Conservation (phyloP, 441 rosid species). For the Adansonia grandidieri region DNA sequence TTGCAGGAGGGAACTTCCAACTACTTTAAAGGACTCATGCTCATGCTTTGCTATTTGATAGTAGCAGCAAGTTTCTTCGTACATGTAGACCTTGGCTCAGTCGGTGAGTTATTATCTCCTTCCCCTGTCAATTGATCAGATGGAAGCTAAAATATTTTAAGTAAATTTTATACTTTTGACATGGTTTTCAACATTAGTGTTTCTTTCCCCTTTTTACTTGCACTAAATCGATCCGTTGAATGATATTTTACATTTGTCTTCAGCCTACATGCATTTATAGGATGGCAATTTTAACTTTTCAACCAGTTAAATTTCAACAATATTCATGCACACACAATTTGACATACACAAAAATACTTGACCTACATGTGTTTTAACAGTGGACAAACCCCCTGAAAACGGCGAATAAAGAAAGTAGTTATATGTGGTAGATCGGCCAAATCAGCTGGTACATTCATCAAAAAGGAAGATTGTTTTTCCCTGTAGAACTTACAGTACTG, state of each 20-base stretch:
- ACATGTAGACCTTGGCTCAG: slow-evolving; percentile 63
- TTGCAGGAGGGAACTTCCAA: slow-evolving; percentile 92
- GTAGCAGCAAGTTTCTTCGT: slow-evolving; percentile 97
- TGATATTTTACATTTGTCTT: not conserved
- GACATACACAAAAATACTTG: not conserved
- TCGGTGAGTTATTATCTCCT: slow-evolving; percentile 33
- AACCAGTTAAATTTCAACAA: not conserved
- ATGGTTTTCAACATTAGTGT: not conserved
- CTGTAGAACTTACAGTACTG: not conserved
- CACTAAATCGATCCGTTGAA: not conserved
- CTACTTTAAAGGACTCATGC: slow-evolving; percentile 93
- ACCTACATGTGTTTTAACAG: slow-evolving; percentile 26
- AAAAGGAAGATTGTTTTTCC: slow-evolving; percentile 6
- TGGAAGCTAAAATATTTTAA: not conserved
- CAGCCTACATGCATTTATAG: not conserved
- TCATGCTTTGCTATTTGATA: slow-evolving; percentile 86
- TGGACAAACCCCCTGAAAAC: slow-evolving; percentile 22
- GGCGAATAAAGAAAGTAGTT: slow-evolving; percentile 16
- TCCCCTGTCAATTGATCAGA: not conserved
- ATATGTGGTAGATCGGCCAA: not conserved
- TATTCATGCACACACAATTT: not conserved
- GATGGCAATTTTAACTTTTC: not conserved
- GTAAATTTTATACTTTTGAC: not conserved
- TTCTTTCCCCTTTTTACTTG: not conserved
- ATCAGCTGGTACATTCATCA: not conserved